A percentile compares a stretch with the other conserved stretches of the same genome.
These are phyloP conservation scores for Porphyrellus cyaneotinctus DNA, from an alignment of 768 basidiomycete species.

Conservation along the genomic window DNA sequence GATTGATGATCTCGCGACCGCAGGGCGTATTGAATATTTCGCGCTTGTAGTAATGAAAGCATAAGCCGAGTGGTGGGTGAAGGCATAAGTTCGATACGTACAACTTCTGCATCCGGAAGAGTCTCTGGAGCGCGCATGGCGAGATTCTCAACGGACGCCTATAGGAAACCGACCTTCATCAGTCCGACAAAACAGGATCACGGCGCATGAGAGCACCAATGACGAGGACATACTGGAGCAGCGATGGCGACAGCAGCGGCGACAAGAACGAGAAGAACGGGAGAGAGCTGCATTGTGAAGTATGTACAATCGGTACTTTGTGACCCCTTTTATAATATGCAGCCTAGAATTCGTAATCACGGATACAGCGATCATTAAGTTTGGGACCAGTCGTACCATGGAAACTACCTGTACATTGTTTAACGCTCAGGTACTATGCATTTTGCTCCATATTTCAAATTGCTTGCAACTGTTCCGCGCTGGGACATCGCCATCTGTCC, in stretches of 20 bases:
- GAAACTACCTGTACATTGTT: not conserved
- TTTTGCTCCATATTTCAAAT: not conserved
- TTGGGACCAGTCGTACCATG: not conserved
- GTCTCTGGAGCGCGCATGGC: not conserved
- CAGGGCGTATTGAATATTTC: too few relatives aligned
- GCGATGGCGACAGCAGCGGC: not conserved
- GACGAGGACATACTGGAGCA: not conserved
- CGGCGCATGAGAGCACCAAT: not conserved
- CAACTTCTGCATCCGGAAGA: not conserved
- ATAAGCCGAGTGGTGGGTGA: not conserved
- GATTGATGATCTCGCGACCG: too few relatives aligned
- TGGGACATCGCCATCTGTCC: too few relatives aligned
- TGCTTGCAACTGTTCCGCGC: too few relatives aligned
- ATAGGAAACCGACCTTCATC: not conserved
- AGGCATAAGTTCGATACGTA: not conserved
- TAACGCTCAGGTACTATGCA: not conserved
- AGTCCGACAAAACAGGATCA: not conserved
- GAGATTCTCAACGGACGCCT: not conserved
- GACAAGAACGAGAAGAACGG: not conserved
- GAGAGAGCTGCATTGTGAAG: constrained; percentile 1
- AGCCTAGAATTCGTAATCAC: not conserved
- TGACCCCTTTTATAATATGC: not conserved
- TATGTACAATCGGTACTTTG: not conserved
- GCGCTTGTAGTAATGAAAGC: too few relatives aligned
- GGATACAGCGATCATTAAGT: not conserved